Base-by-base conservation (phyloP, 1,284 basidiomycete species). In the Rhodofomes roseus region DNA sequence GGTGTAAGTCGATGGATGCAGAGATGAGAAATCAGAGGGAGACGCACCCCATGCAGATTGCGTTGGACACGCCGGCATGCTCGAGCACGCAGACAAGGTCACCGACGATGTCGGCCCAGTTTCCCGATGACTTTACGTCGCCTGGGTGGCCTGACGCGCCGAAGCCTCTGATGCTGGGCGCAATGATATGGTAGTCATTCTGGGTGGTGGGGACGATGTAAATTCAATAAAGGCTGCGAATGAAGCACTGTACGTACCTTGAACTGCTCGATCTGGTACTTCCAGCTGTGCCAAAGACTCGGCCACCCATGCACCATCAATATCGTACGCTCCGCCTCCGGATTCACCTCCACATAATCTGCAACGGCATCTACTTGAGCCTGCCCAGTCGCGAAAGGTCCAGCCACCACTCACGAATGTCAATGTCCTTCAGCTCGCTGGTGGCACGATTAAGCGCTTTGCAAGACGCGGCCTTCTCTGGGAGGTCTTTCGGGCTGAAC, bases 251-350 rank as follows among this genome's bases (percentile, higher is more conserved):
- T 12, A 55, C 64, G 23, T 63, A 81, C 87, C 73, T 83, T 70
- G 69, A 90, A 85, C 61, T 82, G 80, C 56, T 81, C 71, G 14
- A 90, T 88, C 66, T 90, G 88, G 46, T 79, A 79, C 25, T 82
- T 78, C 89, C 88, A 90, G 23, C 81, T 82, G 56, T 82, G 84
- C 89, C 88, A 90, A 7, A 89, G 70, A 64, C 84, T 79, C 1
- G 88, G 89, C 88, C 88, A 90, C 2, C 88, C 89, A 65, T 90
- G 89, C 0, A 89, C 82, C 77, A 90, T 79, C 25, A 90, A 41
- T 6, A 90, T 70, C 0, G 84, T 81, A 14, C 71, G 73, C 36
- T 78, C 68, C 4, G 81, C 81, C 1, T 61, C 62, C 7, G 82
- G 77, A 62, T 89, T 89, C 54, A 88, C 67, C 46, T 90, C 81